Conservation (phyloP, 1,284 basidiomycete species). For the Cryptococcus neoformans region DNA sequence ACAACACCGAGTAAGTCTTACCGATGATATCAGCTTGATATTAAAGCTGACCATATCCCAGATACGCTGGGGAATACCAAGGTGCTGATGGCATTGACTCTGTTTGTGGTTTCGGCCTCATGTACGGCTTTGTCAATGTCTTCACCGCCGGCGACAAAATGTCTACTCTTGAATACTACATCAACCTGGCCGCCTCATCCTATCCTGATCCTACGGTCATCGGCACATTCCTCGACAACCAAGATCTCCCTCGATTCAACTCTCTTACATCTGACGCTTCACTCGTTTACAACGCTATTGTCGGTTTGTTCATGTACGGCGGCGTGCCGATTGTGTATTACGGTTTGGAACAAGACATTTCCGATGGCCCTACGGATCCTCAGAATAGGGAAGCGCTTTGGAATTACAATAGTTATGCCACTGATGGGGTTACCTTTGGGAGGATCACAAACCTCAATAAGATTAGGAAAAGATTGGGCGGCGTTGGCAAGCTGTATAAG, state of each 20-base stretch:
- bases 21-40: background rate
- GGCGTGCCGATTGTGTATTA: slow-evolving; percentile 59
- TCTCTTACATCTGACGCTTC: slow-evolving; percentile 49
- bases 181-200: slow-evolving; percentile 55
- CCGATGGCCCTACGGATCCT: slow-evolving; percentile 38
- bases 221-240: slow-evolving; percentile 77
- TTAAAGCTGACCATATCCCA: slow-evolving; percentile 2
- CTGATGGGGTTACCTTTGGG: slow-evolving; percentile 55
- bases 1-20: slow-evolving; percentile 53
- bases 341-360: slow-evolving; percentile 64
- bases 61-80: slow-evolving; percentile 25
- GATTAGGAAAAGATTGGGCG: slow-evolving; percentile 64
- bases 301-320: slow-evolving; percentile 61
- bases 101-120: slow-evolving; percentile 35
- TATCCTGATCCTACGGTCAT: slow-evolving; percentile 55
- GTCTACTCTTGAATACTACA: slow-evolving; percentile 55
- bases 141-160: slow-evolving; percentile 51
- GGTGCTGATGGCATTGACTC: slow-evolving; percentile 30
- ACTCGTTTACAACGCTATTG: slow-evolving; percentile 58
- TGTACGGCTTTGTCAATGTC: slow-evolving; percentile 18
- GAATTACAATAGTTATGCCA: slow-evolving; percentile 58
- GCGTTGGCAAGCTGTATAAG: slow-evolving; percentile 44
- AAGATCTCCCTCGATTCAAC: slow-evolving; percentile 70
- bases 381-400: slow-evolving; percentile 73
- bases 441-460: slow-evolving; percentile 63